phyloP scores from a whole-genome alignment of 306 rosid genomes.

The Acacia melanoxylon region DNA sequence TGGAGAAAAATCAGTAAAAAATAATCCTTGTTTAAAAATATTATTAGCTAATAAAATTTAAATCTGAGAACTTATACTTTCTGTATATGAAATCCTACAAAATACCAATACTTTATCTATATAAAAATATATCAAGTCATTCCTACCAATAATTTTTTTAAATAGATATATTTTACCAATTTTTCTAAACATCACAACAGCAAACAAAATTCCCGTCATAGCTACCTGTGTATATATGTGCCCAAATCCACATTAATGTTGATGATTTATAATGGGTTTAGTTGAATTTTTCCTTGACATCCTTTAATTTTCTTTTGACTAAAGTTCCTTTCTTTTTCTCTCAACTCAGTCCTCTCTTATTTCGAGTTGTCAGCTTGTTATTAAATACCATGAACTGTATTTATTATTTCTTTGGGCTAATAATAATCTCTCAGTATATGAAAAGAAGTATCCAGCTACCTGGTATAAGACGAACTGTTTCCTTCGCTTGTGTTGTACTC shows the following conservation, averaged over 20 bases:
- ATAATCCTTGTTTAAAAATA: too few relatives aligned
- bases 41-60: too few relatives aligned
- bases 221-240: background rate
- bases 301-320: slow-evolving; percentile 42
- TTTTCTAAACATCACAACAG: background rate
- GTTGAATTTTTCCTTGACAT: slow-evolving; percentile 2
- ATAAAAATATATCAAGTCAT: too few relatives aligned
- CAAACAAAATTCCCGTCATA: background rate
- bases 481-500: slow-evolving; percentile 28
- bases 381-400: background rate
- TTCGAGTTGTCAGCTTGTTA: slow-evolving; percentile 34
- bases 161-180: too few relatives aligned
- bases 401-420: background rate
- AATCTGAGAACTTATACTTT: too few relatives aligned
- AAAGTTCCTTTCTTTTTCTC: background rate
- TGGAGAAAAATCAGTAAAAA: too few relatives aligned
- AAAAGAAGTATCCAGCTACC: slow-evolving; percentile 40
- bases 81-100: too few relatives aligned
- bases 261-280: background rate
- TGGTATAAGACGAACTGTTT: background rate
- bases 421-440: background rate
- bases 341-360: slow-evolving; percentile 22
- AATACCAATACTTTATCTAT: too few relatives aligned
- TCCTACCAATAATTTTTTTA: too few relatives aligned
- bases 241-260: background rate